These are phyloP conservation scores for Lablab purpureus DNA, from an alignment of 306 rosid species.

Conservation along the genomic window DNA sequence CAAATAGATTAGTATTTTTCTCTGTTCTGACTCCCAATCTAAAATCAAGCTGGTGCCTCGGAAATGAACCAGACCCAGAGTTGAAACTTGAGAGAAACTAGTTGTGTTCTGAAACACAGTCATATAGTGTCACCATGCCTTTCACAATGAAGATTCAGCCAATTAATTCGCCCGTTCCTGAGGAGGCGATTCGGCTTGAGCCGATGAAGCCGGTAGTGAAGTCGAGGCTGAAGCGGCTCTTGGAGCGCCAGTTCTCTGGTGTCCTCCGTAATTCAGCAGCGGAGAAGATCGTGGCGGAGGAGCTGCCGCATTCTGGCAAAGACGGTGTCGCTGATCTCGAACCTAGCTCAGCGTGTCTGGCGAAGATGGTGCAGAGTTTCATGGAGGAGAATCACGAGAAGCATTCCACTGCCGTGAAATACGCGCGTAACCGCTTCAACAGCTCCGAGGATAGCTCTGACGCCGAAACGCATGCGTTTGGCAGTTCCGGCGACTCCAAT, in stretches of 20 bases:
- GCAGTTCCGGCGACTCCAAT: constrained; percentile 56
- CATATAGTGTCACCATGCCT: constrained; percentile 50
- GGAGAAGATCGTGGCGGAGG: constrained; percentile 56
- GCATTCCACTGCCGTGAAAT: constrained; percentile 53
- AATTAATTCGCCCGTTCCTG: constrained; percentile 59
- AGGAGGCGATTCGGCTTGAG: constrained; percentile 54
- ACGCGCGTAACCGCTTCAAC: constrained; percentile 70
- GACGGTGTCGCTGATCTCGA: constrained; percentile 61
- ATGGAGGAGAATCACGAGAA: constrained; percentile 78
- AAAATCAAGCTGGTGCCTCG: constrained; percentile 40
- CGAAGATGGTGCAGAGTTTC: constrained; percentile 87
- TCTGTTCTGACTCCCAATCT: constrained; percentile 27
- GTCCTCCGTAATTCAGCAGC: constrained; percentile 57
- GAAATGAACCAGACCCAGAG: constrained; percentile 43
- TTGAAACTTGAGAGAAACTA: constrained; percentile 29
- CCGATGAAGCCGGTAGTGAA: constrained; percentile 68
- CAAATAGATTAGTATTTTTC: neutral
- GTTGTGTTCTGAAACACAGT: neutral
- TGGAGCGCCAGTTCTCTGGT: constrained; percentile 78
- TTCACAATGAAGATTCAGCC: constrained; percentile 92
- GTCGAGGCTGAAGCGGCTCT: constrained; percentile 80
- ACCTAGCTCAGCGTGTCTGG: constrained; percentile 78
- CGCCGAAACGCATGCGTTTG: constrained; percentile 53
- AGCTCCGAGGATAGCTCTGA: constrained; percentile 63
- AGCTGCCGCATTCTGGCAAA: constrained; percentile 49